A percentile compares a stretch with the other conserved stretches of the same genome.
These are phyloP conservation scores for Geosmithia flava DNA, from an alignment of 2,329 filamentous ascomycete species.

Conservation along the genomic window DNA sequence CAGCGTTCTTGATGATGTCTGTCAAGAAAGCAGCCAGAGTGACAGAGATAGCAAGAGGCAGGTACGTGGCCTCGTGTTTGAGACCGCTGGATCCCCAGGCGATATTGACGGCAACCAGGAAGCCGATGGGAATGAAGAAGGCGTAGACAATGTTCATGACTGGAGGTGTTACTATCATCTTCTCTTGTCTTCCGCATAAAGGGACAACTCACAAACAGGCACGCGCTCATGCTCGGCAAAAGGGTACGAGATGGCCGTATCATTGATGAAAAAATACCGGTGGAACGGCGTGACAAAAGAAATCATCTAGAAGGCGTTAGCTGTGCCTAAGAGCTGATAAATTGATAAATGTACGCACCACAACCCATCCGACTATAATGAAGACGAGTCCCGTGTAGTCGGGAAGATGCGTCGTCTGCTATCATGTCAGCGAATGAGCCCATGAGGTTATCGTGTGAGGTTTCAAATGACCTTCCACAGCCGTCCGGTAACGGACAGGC, in stretches of 20 bases:
- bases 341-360: constrained; percentile 26
- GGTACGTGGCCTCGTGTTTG: constrained; percentile 74
- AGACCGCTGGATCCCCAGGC: constrained; percentile 51
- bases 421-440: background rate
- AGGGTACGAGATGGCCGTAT: constrained; percentile 74
- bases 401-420: constrained; percentile 69
- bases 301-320: constrained; percentile 10
- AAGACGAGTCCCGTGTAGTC: constrained; percentile 74
- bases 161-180: constrained; percentile 11
- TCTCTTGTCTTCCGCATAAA: no score
- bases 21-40: constrained; percentile 74
- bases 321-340: background rate
- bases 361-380: constrained; percentile 54
- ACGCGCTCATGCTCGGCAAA: constrained; percentile 79
- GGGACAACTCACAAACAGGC: constrained; percentile 47
- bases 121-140: constrained; percentile 53
- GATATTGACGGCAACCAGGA: constrained; percentile 53
- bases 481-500: constrained; percentile 10
- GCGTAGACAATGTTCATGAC: constrained; percentile 71
- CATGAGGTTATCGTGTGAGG: background rate
- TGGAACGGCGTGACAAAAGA: constrained; percentile 67
- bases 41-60: constrained; percentile 68
- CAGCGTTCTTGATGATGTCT: constrained; percentile 81
- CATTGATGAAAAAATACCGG: constrained; percentile 84
- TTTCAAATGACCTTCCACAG: constrained; percentile 26